A percentile compares a stretch with the other conserved stretches of the same genome.
These are phyloP conservation scores for Baorangia bicolor DNA, from an alignment of 768 basidiomycete genomes.

Conservation along the genomic window DNA sequence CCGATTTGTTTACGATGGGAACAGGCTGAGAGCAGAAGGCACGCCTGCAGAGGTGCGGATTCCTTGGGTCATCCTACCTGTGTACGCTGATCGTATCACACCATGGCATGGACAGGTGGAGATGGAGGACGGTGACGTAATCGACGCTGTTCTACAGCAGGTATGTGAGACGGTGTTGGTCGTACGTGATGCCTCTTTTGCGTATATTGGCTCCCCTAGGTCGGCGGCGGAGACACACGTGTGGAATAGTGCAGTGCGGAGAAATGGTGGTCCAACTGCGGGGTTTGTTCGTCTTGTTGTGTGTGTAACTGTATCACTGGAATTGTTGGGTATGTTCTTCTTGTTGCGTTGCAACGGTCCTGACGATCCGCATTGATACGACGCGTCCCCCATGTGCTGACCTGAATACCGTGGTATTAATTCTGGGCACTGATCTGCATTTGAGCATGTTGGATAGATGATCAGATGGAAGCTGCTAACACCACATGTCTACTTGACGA, in stretches of 20 bases:
- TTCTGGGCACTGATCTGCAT: too few relatives aligned
- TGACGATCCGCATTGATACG: too few relatives aligned
- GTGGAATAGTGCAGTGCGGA: background rate
- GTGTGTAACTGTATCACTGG: too few relatives aligned
- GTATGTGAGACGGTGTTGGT: slow-evolving; percentile 31
- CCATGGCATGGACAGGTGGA: slow-evolving; percentile 35
- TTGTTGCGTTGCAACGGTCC: too few relatives aligned
- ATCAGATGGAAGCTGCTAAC: too few relatives aligned
- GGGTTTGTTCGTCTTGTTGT: background rate
- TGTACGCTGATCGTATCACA: background rate
- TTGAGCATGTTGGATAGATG: too few relatives aligned
- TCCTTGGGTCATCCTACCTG: background rate
- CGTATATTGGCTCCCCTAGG: slow-evolving; percentile 8
- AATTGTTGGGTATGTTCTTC: too few relatives aligned
- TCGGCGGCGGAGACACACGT: slow-evolving; percentile 19
- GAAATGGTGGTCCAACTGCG: background rate
- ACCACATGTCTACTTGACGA: too few relatives aligned
- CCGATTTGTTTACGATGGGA: slow-evolving; percentile 58
- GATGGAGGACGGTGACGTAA: slow-evolving; percentile 63
- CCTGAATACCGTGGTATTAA: too few relatives aligned
- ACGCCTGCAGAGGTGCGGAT: slow-evolving; percentile 54
- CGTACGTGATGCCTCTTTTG: background rate
- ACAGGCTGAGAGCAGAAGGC: slow-evolving; percentile 44
- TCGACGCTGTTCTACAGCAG: slow-evolving; percentile 61
- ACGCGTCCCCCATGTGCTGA: too few relatives aligned